Conservation (phyloP, 345 rosid genomes). For the Gossypium rotundifolium region DNA sequence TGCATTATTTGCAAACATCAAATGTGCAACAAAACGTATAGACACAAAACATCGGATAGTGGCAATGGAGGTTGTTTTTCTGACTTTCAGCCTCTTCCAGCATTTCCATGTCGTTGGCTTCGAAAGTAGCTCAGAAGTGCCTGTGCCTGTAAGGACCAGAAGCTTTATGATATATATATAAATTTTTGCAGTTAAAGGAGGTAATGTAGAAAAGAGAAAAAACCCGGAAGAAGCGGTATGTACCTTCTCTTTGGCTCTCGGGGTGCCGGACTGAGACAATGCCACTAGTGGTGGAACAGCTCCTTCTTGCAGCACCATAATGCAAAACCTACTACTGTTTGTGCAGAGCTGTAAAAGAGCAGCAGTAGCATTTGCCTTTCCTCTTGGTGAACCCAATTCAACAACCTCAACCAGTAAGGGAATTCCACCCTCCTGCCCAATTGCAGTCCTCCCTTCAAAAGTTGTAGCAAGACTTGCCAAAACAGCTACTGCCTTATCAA, state of each 20-base stretch:
- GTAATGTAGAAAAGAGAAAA: background rate
- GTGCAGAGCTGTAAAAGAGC: conserved; percentile 83
- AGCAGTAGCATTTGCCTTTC: conserved; percentile 91
- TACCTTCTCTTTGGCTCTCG: conserved; percentile 94
- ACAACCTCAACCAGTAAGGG: conserved; percentile 88
- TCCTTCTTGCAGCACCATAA: conserved; percentile 79
- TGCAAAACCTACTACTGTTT: conserved; percentile 50
- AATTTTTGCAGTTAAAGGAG: background rate
- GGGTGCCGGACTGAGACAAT: conserved; percentile 77
- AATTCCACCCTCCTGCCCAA: conserved; percentile 75
- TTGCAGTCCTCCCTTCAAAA: conserved; percentile 69
- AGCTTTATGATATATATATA: background rate
- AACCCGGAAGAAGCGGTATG: background rate
- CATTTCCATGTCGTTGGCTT: conserved; percentile 70
- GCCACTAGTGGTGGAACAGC: conserved; percentile 92
- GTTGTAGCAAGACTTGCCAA: conserved; percentile 86
- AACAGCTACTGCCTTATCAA: conserved; percentile 80
- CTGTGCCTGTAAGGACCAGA: conserved; percentile 61
- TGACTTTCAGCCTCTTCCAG: conserved; percentile 26
- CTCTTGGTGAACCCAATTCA: conserved; percentile 89
- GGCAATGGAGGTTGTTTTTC: conserved; percentile 8
- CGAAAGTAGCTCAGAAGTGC: conserved; percentile 69
- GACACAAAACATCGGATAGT: conserved; percentile 19
- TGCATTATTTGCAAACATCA: conserved; percentile 33
- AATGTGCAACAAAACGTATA: conserved; percentile 36